phyloP scores from a whole-genome alignment of 805 yeast species.

The Hanseniaspora taiwanica region DNA sequence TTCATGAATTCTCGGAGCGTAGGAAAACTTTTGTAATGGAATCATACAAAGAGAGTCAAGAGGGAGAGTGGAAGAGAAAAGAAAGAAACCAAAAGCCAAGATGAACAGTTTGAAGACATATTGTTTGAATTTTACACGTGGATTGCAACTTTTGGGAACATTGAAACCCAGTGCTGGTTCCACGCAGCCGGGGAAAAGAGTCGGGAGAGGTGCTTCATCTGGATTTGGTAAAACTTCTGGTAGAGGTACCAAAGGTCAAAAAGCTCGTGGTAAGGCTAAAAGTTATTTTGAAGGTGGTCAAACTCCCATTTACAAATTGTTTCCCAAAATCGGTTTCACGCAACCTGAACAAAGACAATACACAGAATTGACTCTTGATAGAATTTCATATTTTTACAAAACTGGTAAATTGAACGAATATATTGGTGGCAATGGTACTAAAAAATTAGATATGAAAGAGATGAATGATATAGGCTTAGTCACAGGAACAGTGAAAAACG shows the following conservation, averaged over 20 bases:
- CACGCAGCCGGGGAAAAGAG: slow-evolving; percentile 32
- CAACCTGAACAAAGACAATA: slow-evolving; percentile 43
- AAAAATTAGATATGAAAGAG: slow-evolving; percentile 48
- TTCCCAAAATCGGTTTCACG: slow-evolving; percentile 82
- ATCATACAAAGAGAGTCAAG: too few relatives aligned
- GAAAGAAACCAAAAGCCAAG: too few relatives aligned
- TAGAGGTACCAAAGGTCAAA: slow-evolving; percentile 97
- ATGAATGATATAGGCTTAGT: slow-evolving; percentile 67
- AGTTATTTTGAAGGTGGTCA: slow-evolving; percentile 99
- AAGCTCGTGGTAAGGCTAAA: slow-evolving; percentile 83
- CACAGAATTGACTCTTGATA: slow-evolving; percentile 49
- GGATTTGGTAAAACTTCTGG: slow-evolving; percentile 91
- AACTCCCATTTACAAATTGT: slow-evolving; percentile 73
- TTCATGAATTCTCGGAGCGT: too few relatives aligned
- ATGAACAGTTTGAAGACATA: neutral
- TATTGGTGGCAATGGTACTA: too few relatives aligned
- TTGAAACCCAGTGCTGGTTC: neutral
- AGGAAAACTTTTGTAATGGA: too few relatives aligned
- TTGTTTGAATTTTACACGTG: neutral
- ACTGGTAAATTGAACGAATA: slow-evolving; percentile 41
- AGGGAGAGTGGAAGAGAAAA: too few relatives aligned
- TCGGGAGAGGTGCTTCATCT: slow-evolving; percentile 95
- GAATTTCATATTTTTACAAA: slow-evolving; percentile 59
- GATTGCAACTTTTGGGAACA: neutral
- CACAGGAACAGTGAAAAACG: slow-evolving; percentile 35